These are phyloP conservation scores for Parafenestella ontariensis DNA, from an alignment of 2,329 filamentous ascomycete species.

Conservation along the genomic window DNA sequence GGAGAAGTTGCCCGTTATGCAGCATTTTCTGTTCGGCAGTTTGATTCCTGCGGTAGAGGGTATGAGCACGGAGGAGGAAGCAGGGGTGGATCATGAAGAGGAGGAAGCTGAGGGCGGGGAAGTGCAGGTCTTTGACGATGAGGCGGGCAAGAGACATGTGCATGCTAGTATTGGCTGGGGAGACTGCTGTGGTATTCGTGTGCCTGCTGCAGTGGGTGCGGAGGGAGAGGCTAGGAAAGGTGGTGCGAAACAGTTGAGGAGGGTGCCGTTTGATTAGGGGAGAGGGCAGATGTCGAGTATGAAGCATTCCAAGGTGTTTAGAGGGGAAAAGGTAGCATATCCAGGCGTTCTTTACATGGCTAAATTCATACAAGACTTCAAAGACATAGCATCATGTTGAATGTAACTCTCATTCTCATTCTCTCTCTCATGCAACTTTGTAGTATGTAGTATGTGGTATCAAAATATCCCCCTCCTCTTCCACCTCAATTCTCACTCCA, in stretches of 20 bases:
- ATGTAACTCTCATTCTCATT: not conserved
- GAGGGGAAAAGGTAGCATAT: not conserved
- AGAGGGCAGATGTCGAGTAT: not conserved
- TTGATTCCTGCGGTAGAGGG: slow-evolving; percentile 79
- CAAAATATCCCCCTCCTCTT: not conserved
- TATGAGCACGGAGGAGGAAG: slow-evolving; percentile 72
- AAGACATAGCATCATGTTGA: not conserved
- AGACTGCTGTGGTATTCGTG: slow-evolving; percentile 97
- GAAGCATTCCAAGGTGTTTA: not conserved
- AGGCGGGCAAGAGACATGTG: slow-evolving; percentile 71
- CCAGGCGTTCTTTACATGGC: no score
- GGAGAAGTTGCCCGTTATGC: slow-evolving; percentile 95
- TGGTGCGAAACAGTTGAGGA: slow-evolving; percentile 66
- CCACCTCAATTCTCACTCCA: no score
- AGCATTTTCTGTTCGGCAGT: slow-evolving; percentile 94
- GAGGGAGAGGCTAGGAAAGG: slow-evolving; percentile 86
- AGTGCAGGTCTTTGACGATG: slow-evolving; percentile 66
- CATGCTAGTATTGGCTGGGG: slow-evolving; percentile 79
- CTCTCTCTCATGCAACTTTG: no score
- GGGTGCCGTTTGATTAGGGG: slow-evolving; percentile 79
- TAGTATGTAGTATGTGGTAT: not conserved
- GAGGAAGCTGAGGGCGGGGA: slow-evolving; percentile 55
- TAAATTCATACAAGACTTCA: no score
- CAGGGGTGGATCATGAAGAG: slow-evolving; percentile 53
- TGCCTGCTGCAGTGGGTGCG: slow-evolving; percentile 91